Evolutionary conservation across 1,284 basidiomycete genomes (phyloP), one percentile per base, ranked within the genome.

Genomic region (Apiotrichum gamsii): DNA sequence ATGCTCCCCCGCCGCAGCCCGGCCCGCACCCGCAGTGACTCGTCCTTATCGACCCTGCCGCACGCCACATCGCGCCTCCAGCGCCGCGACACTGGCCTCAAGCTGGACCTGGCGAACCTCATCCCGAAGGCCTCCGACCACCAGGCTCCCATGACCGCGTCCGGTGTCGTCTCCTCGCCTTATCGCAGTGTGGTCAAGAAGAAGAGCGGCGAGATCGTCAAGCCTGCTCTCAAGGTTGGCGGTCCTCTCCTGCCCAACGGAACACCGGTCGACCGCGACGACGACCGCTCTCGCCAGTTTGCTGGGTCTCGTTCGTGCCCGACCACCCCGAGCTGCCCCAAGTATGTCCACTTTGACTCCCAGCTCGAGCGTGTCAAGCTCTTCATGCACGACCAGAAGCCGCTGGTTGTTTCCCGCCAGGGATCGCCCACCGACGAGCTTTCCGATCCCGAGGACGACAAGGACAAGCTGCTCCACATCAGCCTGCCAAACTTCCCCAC

Each of bases 361-460:
- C 81, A 93, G 65, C 81, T 96, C 45, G 93, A 95, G 57, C 72
- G 72, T 35, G 86, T 97, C 60, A 93, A 91, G 72, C 78, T 94
- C 45, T 97, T 97, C 76, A 76, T 91, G 44, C 84, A 90, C 23
- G 86, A 90, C 72, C 93, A 96, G 72, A 89, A 90, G 69, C 94
- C 93, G 0, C 77, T 87, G 11, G 91, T 93, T 2, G 93, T 98
- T 15, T 89, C 85, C 18, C 81, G 91, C 40, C 84, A 89, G 60
- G 90, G 90, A 0, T 90, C 86, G 54, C 93, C 93, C 3, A 86
- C 84, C 38, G 81, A 78, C 10, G 82, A 83, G 44, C 83, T 86
- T 58, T 89, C 84, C 23, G 85, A 88, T 56, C 87, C 84, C 0
- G 90, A 93, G 68, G 76, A 75, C 34, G 73, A 78, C 35, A 60